Percentiles rank a stretch among this genome's conserved stretches.
Evolutionary conservation across 176 grass and related monocot species (phyloP).

Genomic region (Cenchrus purpureus): DNA sequence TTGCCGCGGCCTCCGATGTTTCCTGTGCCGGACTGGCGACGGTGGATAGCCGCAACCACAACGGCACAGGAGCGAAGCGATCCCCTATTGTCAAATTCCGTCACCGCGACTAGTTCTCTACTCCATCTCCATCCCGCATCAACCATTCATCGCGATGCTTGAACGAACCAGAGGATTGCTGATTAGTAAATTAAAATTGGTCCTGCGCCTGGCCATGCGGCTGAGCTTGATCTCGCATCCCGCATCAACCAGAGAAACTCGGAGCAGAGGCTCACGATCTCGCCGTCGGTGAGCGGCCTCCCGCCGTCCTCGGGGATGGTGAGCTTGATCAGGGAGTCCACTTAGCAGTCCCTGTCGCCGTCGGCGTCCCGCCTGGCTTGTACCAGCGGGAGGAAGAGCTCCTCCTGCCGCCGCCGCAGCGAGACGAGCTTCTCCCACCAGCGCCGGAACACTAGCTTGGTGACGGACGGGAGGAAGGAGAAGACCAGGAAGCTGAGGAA

Average conservation of each 20-base stretch:
- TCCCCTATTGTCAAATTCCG: too few species aligned
- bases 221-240: too few species aligned
- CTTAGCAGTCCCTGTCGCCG: slow-evolving; percentile 43
- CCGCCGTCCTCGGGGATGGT: slow-evolving; percentile 42
- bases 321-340: slow-evolving; percentile 37
- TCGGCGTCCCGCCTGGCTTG: slow-evolving; percentile 28
- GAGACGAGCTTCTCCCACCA: slow-evolving; percentile 55
- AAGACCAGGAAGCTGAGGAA: slow-evolving; percentile 66
- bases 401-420: slow-evolving; percentile 55
- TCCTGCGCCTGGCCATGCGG: too few species aligned
- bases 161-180: too few species aligned
- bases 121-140: too few species aligned
- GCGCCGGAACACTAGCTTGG: slow-evolving; percentile 59
- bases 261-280: slow-evolving; percentile 60
- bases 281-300: slow-evolving; percentile 35
- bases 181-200: too few species aligned
- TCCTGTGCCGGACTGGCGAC: too few species aligned
- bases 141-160: too few species aligned
- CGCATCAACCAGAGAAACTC: slow-evolving; percentile 40
- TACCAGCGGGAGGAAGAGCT: slow-evolving; percentile 59
- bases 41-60: too few species aligned
- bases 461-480: slow-evolving; percentile 42
- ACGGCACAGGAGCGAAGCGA: too few species aligned
- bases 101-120: too few species aligned
- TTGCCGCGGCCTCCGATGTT: too few species aligned